Evolutionary conservation across 2,329 filamentous ascomycete species (phyloP), one percentile per base, ranked within the genome.

Genomic region (Fusarium sp.): DNA sequence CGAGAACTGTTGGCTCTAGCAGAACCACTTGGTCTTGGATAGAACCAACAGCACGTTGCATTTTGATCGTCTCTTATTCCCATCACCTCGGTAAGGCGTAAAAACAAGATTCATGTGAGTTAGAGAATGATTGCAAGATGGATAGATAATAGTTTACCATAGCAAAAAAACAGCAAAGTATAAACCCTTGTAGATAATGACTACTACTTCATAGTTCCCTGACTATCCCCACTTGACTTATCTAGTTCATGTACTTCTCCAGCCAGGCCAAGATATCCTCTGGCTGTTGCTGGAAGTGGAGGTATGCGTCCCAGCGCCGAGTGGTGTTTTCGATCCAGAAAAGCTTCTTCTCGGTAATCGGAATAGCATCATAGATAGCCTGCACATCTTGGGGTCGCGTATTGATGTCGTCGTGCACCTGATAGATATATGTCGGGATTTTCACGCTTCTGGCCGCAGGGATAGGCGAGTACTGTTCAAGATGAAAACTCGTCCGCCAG

Each of bases 301-400:
- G 39, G 41, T 61, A 61, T 20, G 20, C 58, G 27, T 61, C 58
- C 58, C 58, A 61, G 13, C 58, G 58, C 5, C 58, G 58, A 45
- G 58, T 61, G 1, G 58, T 43, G 24, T 61, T 61, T 27, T 61
- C 39, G 20, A 61, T 22, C 58, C 58, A 61, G 41, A 61, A 20
- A 45, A 61, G 58, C 58, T 61, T 48, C 24, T 61, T 61, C 35
- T 61, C 58, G 11, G 58, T 11, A 37, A 61, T 48, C 4, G 58
- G 37, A 22, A 61, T 61, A 16, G 58, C 58, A 10, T 61, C 58
- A 31, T 29, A 61, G 22, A 61, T 61, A 9, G 58, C 37, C 58
- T 61, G 58, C 14, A 61, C 39, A 22, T 61, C 58, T 18, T 31
- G 18, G 6, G 58, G 35, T 16, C 35, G 27, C 11, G 37, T 45